Conservation (phyloP, 805 yeast genomes). For the Limtongozyma cylindracea region DNA sequence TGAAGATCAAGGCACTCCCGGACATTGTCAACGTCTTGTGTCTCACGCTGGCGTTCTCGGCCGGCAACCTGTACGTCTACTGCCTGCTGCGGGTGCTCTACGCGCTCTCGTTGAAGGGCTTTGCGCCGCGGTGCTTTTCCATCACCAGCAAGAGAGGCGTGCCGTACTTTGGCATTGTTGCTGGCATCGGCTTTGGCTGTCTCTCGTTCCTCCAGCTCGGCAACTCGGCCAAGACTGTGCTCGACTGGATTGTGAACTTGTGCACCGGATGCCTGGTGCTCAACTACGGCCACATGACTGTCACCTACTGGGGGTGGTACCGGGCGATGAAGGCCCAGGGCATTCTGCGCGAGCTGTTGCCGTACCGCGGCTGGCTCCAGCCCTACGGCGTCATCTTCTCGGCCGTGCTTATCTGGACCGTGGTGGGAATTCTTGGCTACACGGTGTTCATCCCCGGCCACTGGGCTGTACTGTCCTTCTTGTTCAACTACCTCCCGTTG, state of each 20-base stretch:
- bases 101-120: slow-evolving; percentile 46
- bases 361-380: slow-evolving; percentile 4
- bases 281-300: slow-evolving; percentile 8
- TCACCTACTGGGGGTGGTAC: not conserved
- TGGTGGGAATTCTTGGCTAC: too few relatives aligned
- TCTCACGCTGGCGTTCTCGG: slow-evolving; percentile 54
- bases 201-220: slow-evolving; percentile 38
- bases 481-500: too few relatives aligned
- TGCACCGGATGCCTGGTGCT: slow-evolving; percentile 9
- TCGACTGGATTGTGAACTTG: slow-evolving; percentile 10
- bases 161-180: slow-evolving; percentile 17
- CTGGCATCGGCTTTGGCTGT: slow-evolving; percentile 25
- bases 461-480: too few relatives aligned
- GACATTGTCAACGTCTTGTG: slow-evolving; percentile 61
- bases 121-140: slow-evolving; percentile 42
- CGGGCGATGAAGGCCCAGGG: slow-evolving; percentile 3
- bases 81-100: slow-evolving; percentile 55
- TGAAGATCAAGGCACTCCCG: slow-evolving; percentile 39
- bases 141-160: slow-evolving; percentile 19
- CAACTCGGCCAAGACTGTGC: slow-evolving; percentile 5
- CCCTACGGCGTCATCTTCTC: slow-evolving; percentile 6
- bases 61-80: slow-evolving; percentile 59
- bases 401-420: slow-evolving; percentile 1
- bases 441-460: too few relatives aligned
- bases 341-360: slow-evolving; percentile 2